Evolutionary conservation across 2,329 filamentous ascomycete species (phyloP).

Genomic region (Exophiala sp.): DNA sequence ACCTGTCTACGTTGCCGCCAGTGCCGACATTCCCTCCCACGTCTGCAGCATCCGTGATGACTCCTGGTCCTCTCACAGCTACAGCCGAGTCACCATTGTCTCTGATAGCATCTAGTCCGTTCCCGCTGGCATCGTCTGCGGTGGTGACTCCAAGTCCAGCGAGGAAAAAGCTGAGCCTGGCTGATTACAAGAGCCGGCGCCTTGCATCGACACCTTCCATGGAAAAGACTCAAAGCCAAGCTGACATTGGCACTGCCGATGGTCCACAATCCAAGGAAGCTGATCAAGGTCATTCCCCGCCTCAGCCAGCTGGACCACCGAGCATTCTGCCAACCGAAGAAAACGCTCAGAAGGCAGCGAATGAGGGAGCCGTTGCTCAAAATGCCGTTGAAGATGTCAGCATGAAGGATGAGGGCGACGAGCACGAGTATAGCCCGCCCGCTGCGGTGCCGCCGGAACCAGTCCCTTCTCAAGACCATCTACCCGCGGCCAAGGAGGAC

Average conservation of each 20-base stretch:
- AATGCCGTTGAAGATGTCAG: conserved; percentile 9
- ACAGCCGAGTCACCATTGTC: conserved; percentile 32
- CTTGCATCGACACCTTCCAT: conserved; percentile 37
- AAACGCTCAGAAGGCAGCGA: conserved; percentile 1
- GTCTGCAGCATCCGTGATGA: conserved; percentile 22
- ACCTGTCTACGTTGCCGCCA: conserved; percentile 34
- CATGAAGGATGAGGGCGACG: conserved; percentile 18
- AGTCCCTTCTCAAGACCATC: not conserved
- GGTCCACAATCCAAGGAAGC: conserved; percentile 1
- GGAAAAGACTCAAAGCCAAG: conserved; percentile 39
- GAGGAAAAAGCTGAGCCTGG: conserved; percentile 51
- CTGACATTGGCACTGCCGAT: conserved; percentile 8
- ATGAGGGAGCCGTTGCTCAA: not conserved
- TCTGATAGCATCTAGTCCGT: conserved; percentile 31
- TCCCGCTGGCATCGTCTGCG: conserved; percentile 28
- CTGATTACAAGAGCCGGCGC: conserved; percentile 45
- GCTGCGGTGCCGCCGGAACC: conserved; percentile 2
- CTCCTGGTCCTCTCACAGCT: conserved; percentile 31
- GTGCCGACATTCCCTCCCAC: conserved; percentile 30
- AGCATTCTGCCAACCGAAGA: not conserved
- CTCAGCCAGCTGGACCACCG: not conserved
- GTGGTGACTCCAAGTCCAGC: conserved; percentile 44
- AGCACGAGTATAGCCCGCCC: conserved; percentile 19
- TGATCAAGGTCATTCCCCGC: conserved; percentile 11
- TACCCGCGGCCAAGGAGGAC: not conserved